Base-by-base conservation (phyloP, 2,329 filamentous ascomycete species). In the Fusarium citri region DNA sequence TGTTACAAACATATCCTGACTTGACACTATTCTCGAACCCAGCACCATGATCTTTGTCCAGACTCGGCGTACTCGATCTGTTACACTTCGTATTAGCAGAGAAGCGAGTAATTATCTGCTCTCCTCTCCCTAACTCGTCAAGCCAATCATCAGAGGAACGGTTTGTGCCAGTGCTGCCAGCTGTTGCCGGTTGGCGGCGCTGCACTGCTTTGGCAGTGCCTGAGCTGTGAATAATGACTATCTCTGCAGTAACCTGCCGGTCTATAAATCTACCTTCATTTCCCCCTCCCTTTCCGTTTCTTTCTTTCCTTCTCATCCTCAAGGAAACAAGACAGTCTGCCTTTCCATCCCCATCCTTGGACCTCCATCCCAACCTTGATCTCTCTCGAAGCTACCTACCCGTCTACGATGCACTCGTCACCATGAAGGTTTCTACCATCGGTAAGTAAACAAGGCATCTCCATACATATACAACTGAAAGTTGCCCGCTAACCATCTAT, bases 371-470 rank as follows among this genome's bases (percentile, higher is more conserved):
- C 9, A 16, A 28, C 16, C 15, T 41, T 14, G 31, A 12, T 34
- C 30, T 25, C 8, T 26, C 22, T 40, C 12, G 22, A 51, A 51
- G 12, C 18, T 20, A 51, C 22, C 8, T n/a, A 12, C 28, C 14
- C n/a, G 7, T n/a, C 30, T 51, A 26, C 26, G 8, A 50, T 16
- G 23, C 31, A 40, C 8, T 6, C 11, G 7, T 0, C 30, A 51
- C 1, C 16, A 65, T 65, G 62, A 51, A 64, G 62, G 22, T 59
- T 54, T 22, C 47, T 15, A 41, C 34, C 16, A 20, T 59, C 16
- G 9, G 62, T 59, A 59, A 59, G 51, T 28, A 51, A 16, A 14
- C 6, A 10, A 2, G 16, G 34, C 34, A 9, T 37, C 16, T 0
- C 8, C 10, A 8, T 9, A 7, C 8, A 8, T 4, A n/a, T 6